A percentile compares a stretch with the other conserved stretches of the same genome.
Conservation (phyloP, 164 flowering plant genomes). For the Nymphaea colorata region DNA sequence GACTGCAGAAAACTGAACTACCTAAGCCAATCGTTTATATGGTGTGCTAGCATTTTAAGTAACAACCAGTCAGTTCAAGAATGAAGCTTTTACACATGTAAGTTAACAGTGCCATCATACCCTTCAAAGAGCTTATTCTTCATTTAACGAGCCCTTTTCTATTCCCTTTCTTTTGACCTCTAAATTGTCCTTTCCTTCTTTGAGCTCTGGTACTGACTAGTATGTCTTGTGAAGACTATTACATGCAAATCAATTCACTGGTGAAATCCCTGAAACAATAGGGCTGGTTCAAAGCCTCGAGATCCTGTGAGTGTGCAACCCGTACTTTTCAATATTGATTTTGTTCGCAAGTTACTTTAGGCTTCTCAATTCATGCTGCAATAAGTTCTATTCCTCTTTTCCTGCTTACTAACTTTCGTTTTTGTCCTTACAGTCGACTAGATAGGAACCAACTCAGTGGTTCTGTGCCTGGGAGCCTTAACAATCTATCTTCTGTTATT, state of each 20-base stretch:
- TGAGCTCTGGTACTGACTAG: too few relatives aligned
- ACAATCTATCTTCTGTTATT: constrained; percentile 32
- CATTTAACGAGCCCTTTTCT: not conserved
- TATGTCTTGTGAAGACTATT: constrained; percentile 29
- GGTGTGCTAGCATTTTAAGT: constrained; percentile 22
- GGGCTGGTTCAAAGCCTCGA: constrained; percentile 30
- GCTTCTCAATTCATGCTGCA: too few relatives aligned
- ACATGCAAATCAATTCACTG: constrained; percentile 30
- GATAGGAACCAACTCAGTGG: constrained; percentile 48
- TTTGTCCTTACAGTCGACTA: constrained; percentile 35
- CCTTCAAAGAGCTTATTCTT: not conserved
- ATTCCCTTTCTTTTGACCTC: not conserved
- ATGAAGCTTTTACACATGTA: constrained; percentile 29
- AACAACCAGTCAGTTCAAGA: constrained; percentile 17
- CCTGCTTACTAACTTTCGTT: too few relatives aligned
- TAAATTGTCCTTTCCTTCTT: not conserved
- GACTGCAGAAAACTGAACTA: too few relatives aligned
- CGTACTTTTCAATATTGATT: too few relatives aligned
- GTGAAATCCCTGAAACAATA: constrained; percentile 32
- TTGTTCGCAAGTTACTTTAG: too few relatives aligned
- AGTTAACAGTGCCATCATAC: constrained; percentile 4
- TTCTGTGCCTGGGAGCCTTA: constrained; percentile 36
- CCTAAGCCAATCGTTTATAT: not conserved
- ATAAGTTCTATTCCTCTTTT: not conserved
- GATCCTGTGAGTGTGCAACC: constrained; percentile 47